phyloP scores from a whole-genome alignment of 345 rosid genomes.

The Euphorbia pulcherrima region DNA sequence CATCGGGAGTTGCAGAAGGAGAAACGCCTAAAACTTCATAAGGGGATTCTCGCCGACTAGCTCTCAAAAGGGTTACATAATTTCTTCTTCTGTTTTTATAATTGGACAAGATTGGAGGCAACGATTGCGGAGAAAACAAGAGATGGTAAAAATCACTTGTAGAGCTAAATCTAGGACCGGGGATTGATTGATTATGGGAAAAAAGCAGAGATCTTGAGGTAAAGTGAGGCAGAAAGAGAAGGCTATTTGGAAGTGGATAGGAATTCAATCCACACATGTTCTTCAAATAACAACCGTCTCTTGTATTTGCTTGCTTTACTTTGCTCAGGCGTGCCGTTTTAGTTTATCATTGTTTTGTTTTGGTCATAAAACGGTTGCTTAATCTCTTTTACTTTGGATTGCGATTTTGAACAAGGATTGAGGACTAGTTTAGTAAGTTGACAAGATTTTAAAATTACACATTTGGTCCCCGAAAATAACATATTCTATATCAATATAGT shows the following conservation, averaged over 20 bases:
- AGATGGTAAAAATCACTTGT: constrained; percentile 19
- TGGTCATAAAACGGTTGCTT: neutral
- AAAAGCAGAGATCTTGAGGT: constrained; percentile 36
- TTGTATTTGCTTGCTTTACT: neutral
- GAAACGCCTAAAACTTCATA: constrained; percentile 80
- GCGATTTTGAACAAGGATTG: no score
- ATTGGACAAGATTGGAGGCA: constrained; percentile 23
- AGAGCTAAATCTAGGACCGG: constrained; percentile 32
- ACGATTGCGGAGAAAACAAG: constrained; percentile 20
- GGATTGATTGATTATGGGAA: constrained; percentile 27
- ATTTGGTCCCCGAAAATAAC: no score
- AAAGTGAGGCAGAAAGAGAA: constrained; percentile 30
- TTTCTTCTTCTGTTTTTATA: constrained; percentile 33
- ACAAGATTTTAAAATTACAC: no score
- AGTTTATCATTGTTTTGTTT: neutral
- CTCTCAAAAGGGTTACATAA: constrained; percentile 34
- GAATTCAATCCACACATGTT: constrained; percentile 32
- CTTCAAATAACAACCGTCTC: constrained; percentile 1
- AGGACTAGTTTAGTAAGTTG: no score
- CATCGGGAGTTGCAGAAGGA: constrained; percentile 67
- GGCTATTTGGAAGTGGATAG: constrained; percentile 20
- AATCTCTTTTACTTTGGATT: no score
- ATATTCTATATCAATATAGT: no score
- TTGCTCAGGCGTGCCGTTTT: neutral
- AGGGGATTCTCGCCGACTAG: constrained; percentile 65